Percentiles rank a stretch among this genome's conserved stretches.
These are phyloP conservation scores for Lentinus polychrous DNA, from an alignment of 1,284 basidiomycete genomes.

Conservation along the genomic window DNA sequence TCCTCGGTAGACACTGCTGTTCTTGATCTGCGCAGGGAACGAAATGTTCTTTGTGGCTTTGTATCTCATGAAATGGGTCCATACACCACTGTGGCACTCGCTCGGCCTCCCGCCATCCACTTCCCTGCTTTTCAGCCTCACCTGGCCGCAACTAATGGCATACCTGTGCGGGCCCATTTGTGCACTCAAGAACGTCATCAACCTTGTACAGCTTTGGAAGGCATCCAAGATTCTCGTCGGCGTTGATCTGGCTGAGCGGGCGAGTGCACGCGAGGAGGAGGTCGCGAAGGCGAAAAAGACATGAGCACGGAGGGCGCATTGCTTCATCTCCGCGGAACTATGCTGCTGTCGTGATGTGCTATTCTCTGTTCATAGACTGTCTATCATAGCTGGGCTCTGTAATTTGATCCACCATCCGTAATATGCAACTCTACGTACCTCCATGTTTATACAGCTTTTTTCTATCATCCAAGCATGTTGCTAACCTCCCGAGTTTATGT, in stretches of 20 bases:
- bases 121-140: conserved; percentile 35
- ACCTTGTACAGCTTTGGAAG: conserved; percentile 97
- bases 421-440: not conserved
- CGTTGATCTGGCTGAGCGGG: conserved; percentile 81
- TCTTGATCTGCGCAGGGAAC: conserved; percentile 95
- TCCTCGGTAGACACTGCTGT: conserved; percentile 64
- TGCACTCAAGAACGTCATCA: conserved; percentile 87
- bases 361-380: not conserved
- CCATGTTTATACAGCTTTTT: not conserved
- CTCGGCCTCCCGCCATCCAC: conserved; percentile 34
- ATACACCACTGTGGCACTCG: conserved; percentile 41
- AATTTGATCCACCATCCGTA: not conserved
- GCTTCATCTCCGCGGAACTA: no score
- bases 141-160: conserved; percentile 82
- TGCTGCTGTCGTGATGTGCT: not conserved
- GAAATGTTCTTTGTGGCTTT: conserved; percentile 95
- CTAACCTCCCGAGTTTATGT: no score
- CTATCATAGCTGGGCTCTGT: not conserved
- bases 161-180: conserved; percentile 67
- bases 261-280: conserved; percentile 51
- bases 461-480: not conserved
- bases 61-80: conserved; percentile 89
- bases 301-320: not conserved
- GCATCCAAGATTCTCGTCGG: conserved; percentile 93
- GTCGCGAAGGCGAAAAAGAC: conserved; percentile 15